Percentiles rank a stretch among this genome's conserved stretches.
phyloP scores from a whole-genome alignment of 2,329 filamentous ascomycete species.

The Neoarthrinium moseri region DNA sequence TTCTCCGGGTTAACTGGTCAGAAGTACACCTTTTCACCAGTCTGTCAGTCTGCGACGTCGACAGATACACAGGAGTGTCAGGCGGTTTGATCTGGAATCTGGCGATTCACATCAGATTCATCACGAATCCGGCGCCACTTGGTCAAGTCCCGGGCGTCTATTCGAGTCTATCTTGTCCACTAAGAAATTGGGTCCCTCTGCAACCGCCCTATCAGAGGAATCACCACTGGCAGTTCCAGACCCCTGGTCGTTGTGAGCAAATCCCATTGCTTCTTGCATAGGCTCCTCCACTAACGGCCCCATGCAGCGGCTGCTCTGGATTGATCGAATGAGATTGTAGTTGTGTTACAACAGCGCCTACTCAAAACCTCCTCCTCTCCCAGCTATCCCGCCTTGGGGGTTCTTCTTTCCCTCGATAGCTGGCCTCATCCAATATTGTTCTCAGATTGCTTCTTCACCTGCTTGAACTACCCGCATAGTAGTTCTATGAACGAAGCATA shows the following conservation, averaged over 20 bases:
- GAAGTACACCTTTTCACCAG: constrained; percentile 2
- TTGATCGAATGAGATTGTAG: constrained; percentile 31
- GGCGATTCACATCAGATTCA: constrained; percentile 21
- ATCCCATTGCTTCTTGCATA: constrained; percentile 35
- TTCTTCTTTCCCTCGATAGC: constrained; percentile 48
- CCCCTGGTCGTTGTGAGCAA: constrained; percentile 39
- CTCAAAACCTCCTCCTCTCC: constrained; percentile 54
- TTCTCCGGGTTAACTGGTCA: constrained; percentile 9
- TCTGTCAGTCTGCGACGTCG: constrained; percentile 15
- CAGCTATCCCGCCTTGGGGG: constrained; percentile 30
- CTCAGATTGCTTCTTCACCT: constrained; percentile 35
- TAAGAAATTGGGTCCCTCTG: constrained; percentile 34
- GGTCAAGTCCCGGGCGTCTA: constrained; percentile 43
- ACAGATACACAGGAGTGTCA: constrained; percentile 15
- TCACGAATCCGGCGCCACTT: constrained; percentile 30
- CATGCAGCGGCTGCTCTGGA: constrained; percentile 32
- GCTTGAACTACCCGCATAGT: constrained; percentile 24
- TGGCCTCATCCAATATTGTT: constrained; percentile 49
- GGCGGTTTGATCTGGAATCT: constrained; percentile 1
- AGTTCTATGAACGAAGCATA: constrained; percentile 25
- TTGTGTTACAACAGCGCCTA: constrained; percentile 34
- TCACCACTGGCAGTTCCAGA: constrained; percentile 27
- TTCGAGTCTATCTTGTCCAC: constrained; percentile 37
- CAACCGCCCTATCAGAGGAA: constrained; percentile 42
- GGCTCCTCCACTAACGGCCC: constrained; percentile 35